phyloP scores from a whole-genome alignment of 208 protist species.

The Trypanosoma cruzi region DNA sequence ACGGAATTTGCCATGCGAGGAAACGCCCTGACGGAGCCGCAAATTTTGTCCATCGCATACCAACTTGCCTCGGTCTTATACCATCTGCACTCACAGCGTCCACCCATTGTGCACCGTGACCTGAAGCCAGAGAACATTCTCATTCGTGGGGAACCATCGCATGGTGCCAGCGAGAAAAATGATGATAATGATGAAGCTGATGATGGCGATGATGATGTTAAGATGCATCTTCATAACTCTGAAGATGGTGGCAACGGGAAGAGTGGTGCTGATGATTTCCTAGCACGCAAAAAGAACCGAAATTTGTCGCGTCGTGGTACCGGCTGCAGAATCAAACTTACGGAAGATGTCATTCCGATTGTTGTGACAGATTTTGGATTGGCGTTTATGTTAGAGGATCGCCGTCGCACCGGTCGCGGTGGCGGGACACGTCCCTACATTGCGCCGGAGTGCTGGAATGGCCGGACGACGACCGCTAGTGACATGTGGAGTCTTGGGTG shows the following conservation, averaged over 20 bases:
- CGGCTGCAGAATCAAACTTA: conserved; percentile 23
- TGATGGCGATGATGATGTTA: neutral
- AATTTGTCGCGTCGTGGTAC: neutral
- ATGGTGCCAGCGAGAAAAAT: neutral
- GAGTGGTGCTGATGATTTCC: neutral
- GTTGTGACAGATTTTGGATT: conserved; percentile 89
- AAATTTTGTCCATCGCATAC: conserved; percentile 80
- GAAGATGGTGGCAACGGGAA: neutral
- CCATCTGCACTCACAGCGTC: conserved; percentile 65
- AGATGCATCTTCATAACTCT: neutral
- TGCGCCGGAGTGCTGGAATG: conserved; percentile 75
- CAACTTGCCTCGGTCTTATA: conserved; percentile 71
- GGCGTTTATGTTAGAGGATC: conserved; percentile 52
- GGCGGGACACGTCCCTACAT: conserved; percentile 86
- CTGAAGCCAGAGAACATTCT: conserved; percentile 83
- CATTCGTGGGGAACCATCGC: conserved; percentile 36
- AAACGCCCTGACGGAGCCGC: conserved; percentile 67
- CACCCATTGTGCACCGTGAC: conserved; percentile 70
- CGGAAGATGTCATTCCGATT: conserved; percentile 59
- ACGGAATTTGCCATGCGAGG: conserved; percentile 25
- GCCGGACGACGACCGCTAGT: conserved; percentile 63
- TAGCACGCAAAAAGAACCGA: neutral
- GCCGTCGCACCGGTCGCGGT: conserved; percentile 30
- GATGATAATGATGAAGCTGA: no score
- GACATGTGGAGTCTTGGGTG: conserved; percentile 88